Conservation (phyloP, 306 rosid species). For the Fagus crenata region DNA sequence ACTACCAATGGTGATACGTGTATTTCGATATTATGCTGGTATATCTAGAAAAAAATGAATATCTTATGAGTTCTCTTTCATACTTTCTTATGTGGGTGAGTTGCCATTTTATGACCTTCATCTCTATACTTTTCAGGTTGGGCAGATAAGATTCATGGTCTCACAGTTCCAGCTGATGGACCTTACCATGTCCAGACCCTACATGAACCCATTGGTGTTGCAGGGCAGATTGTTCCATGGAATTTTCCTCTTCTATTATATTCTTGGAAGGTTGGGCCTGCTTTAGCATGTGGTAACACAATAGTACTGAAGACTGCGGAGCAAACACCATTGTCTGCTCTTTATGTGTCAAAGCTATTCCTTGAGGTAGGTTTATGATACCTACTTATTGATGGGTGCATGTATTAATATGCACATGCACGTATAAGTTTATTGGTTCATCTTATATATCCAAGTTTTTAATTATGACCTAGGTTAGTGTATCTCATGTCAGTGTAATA, state of each 20-base stretch:
- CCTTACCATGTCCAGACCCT: conserved; percentile 65
- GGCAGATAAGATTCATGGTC: conserved; percentile 85
- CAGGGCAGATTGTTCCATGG: conserved; percentile 86
- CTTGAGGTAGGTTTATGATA: conserved; percentile 49
- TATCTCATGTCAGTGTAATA: not conserved
- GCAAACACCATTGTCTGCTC: conserved; percentile 79
- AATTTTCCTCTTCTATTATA: conserved; percentile 76
- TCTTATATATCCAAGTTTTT: not conserved
- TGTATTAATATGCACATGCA: not conserved
- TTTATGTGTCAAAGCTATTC: conserved; percentile 55
- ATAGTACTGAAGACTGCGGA: conserved; percentile 73
- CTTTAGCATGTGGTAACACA: conserved; percentile 78
- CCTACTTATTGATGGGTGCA: not conserved
- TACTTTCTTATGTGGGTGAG: not conserved
- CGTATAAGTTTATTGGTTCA: not conserved
- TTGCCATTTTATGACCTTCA: conserved; percentile 7
- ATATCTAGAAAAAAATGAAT: not conserved
- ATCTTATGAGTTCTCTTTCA: conserved; percentile 1
- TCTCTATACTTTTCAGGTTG: conserved; percentile 51
- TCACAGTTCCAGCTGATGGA: conserved; percentile 74
- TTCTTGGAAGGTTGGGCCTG: conserved; percentile 84
- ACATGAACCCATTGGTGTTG: conserved; percentile 85
- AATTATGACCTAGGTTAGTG: not conserved
- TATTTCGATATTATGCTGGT: conserved; percentile 76
- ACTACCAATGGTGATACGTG: conserved; percentile 60